These are phyloP conservation scores for Elaeis guineensis DNA, from an alignment of 176 grass and related monocot species.

Conservation along the genomic window DNA sequence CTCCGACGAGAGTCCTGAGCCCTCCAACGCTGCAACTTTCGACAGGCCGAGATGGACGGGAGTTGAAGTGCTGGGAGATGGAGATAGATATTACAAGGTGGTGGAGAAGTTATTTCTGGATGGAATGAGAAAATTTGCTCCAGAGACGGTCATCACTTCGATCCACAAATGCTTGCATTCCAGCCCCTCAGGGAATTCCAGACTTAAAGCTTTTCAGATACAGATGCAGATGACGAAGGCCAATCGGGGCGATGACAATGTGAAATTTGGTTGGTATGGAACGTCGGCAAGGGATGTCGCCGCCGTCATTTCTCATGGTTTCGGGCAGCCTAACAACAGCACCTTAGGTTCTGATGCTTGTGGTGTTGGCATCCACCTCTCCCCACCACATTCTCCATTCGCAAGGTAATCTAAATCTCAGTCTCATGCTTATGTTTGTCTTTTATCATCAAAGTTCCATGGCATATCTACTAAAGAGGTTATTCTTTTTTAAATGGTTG, in stretches of 20 bases:
- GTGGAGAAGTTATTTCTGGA: constrained; percentile 55
- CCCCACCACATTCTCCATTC: constrained; percentile 46
- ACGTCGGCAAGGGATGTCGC: constrained; percentile 36
- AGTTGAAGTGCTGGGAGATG: constrained; percentile 19
- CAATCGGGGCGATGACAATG: constrained; percentile 25
- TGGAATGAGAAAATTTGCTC: constrained; percentile 16
- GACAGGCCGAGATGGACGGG: constrained; percentile 15
- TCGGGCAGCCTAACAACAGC: constrained; percentile 27
- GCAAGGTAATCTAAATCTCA: constrained; percentile 24
- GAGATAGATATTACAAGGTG: constrained; percentile 45
- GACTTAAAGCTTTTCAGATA: constrained; percentile 38
- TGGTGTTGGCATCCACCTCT: constrained; percentile 71
- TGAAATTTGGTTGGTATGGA: constrained; percentile 71
- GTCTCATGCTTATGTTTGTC: no score
- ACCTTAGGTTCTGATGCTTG: constrained; percentile 26
- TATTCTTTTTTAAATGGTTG: background rate
- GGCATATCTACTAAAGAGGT: no score
- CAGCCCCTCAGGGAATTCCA: background rate
- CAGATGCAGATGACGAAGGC: constrained; percentile 31
- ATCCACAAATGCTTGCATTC: constrained; percentile 40
- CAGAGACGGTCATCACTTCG: constrained; percentile 31
- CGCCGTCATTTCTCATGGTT: constrained; percentile 28
- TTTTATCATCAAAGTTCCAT: no score
- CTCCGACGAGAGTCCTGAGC: constrained; percentile 12
- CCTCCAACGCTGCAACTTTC: constrained; percentile 1